Conservation (phyloP, 2,329 filamentous ascomycete genomes). For the Aspergillus texensis region DNA sequence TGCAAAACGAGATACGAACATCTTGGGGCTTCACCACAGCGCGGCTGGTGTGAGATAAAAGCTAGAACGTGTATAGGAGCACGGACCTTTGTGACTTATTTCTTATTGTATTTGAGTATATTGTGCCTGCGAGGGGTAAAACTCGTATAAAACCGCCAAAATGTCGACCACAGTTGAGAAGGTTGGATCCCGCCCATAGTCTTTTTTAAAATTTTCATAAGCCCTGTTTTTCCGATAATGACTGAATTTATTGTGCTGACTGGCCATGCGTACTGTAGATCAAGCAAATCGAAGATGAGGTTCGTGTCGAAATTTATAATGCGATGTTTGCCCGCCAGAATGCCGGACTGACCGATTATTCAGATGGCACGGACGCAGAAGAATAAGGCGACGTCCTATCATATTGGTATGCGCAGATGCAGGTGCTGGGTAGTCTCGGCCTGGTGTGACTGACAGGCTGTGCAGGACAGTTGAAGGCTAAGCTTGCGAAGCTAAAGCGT, state of each 20-base stretch:
- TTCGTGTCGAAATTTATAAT: constrained; percentile 49
- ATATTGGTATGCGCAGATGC: constrained; percentile 64
- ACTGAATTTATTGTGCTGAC: constrained; percentile 29
- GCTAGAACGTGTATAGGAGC: neutral
- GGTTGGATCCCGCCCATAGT: constrained; percentile 54
- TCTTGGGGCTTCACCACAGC: constrained; percentile 16
- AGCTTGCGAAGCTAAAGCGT: constrained; percentile 95
- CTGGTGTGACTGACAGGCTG: constrained; percentile 24
- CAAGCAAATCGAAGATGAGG: constrained; percentile 94
- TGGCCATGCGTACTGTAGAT: constrained; percentile 62
- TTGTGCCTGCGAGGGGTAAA: constrained; percentile 21
- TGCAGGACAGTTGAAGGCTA: constrained; percentile 85
- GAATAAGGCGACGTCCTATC: constrained; percentile 92
- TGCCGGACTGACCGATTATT: constrained; percentile 16
- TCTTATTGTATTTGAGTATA: constrained; percentile 14
- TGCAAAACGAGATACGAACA: constrained; percentile 3
- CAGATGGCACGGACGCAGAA: constrained; percentile 97
- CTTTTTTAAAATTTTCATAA: constrained; percentile 3
- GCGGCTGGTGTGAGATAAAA: constrained; percentile 8
- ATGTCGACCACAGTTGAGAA: constrained; percentile 99
- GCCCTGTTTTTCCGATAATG: neutral
- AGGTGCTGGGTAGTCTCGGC: neutral
- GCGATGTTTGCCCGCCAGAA: neutral
- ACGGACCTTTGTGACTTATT: constrained; percentile 6
- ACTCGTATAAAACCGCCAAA: constrained; percentile 46